These are phyloP conservation scores for Tranzscheliella williamsii DNA, from an alignment of 1,284 basidiomycete genomes.

Conservation along the genomic window DNA sequence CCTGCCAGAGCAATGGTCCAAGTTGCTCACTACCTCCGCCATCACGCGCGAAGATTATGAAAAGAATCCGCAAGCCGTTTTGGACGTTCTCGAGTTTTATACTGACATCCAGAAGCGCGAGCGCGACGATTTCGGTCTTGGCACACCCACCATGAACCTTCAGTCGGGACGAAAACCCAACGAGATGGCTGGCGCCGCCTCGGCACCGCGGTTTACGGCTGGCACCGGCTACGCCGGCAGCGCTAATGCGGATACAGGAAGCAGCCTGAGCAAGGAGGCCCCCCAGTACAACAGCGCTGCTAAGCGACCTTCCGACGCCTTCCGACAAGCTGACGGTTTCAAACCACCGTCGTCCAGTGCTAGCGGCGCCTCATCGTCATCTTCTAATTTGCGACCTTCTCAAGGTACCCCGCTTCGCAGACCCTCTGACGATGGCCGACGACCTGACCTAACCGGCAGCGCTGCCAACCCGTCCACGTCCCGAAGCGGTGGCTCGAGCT, in stretches of 20 bases:
- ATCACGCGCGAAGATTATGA: slow-evolving; percentile 98
- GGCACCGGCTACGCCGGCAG: slow-evolving; percentile 45
- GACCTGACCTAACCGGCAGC: slow-evolving; percentile 14
- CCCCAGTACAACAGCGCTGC: slow-evolving; percentile 13
- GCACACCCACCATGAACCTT: slow-evolving; percentile 56
- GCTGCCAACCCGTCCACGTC: slow-evolving; percentile 24
- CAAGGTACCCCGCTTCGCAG: slow-evolving; percentile 14
- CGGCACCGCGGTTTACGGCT: slow-evolving; percentile 37
- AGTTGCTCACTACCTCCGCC: slow-evolving; percentile 89
- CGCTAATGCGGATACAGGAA: slow-evolving; percentile 18
- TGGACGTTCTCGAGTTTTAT: slow-evolving; percentile 97
- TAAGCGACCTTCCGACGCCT: slow-evolving; percentile 32
- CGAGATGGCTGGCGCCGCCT: slow-evolving; percentile 21
- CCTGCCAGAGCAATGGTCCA: slow-evolving; percentile 94
- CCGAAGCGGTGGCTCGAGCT: slow-evolving; percentile 18
- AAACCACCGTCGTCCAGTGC: slow-evolving; percentile 4
- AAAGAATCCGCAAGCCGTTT: slow-evolving; percentile 92
- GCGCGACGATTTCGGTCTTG: slow-evolving; percentile 69
- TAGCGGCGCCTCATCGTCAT: slow-evolving; percentile 1
- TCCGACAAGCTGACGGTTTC: slow-evolving; percentile 9
- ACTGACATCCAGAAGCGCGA: slow-evolving; percentile 95
- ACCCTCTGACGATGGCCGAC: slow-evolving; percentile 31
- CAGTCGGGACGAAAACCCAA: slow-evolving; percentile 48
- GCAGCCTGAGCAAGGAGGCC: slow-evolving; percentile 23
- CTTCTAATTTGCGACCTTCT: slow-evolving; percentile 14